Evolutionary conservation across 2,329 filamentous ascomycete genomes (phyloP).

Genomic region (Neoscytalidium dimidiatum): DNA sequence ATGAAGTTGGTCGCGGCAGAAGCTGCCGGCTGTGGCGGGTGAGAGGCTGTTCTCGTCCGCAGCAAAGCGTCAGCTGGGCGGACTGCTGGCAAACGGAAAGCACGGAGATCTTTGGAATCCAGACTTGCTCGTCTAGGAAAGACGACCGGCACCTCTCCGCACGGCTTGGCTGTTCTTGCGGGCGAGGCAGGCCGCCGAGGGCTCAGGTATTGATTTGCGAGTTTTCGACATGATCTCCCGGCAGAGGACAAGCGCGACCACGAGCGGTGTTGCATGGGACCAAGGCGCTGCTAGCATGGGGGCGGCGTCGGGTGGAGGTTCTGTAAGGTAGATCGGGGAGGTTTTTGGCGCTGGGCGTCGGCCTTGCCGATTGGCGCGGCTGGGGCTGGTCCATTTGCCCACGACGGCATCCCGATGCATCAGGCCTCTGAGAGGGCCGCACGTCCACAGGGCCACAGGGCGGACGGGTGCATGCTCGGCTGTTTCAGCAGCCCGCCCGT

Average conservation of each 20-base stretch:
- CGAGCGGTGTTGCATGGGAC: not conserved
- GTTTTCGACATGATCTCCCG: not conserved
- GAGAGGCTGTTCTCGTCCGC: conserved; percentile 2
- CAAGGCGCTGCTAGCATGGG: not conserved
- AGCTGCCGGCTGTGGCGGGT: not conserved
- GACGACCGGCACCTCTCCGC: not conserved
- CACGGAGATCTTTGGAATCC: not conserved
- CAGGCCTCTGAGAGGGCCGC: no score
- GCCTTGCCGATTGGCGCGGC: conserved; percentile 2
- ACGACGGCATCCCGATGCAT: conserved; percentile 4
- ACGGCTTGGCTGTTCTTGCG: not conserved
- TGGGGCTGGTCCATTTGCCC: conserved; percentile 3
- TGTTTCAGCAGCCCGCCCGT: conserved; percentile 1
- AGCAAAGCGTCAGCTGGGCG: not conserved
- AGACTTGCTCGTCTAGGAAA: not conserved
- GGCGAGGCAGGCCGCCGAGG: not conserved
- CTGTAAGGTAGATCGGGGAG: not conserved
- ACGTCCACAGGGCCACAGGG: no score
- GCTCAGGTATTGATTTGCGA: not conserved
- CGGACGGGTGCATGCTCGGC: not conserved
- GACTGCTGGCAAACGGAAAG: not conserved
- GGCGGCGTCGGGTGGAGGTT: not conserved
- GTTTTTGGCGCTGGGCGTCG: not conserved
- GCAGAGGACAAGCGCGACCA: not conserved
- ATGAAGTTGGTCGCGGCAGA: not conserved